Base-by-base conservation (phyloP, 371 early-diverging fungal genomes). In the Polyrhizophydium stewartii region DNA sequence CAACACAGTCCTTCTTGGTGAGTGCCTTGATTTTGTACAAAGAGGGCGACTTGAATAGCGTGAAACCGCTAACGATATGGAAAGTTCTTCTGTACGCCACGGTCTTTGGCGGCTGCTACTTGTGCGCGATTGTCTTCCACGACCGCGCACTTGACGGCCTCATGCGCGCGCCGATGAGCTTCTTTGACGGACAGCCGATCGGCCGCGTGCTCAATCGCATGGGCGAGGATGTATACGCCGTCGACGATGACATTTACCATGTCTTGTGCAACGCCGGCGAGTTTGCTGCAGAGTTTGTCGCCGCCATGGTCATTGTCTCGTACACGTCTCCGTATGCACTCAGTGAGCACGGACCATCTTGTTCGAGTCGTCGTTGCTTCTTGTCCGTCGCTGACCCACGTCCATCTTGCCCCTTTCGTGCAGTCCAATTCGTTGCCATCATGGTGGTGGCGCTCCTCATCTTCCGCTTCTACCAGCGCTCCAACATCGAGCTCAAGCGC, bases 181-280 rank as follows among this genome's bases (percentile, higher is more conserved):
- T 93, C 66, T 92, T 89, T 71, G 93, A 93, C 55, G 83, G 84
- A 0, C 89, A 90, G 12, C 96, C 96, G 3, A 55, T 91, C 21
- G 94, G 93, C 3, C 82, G 93, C 45, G 87, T 95, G 53, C 38
- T 68, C 35, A 68, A 47, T 52, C 51, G 51, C 51, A 27, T 50
- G 31, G 16, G 12, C n/a, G 51, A 12, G 10, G 51, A 50, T 25
- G 31, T 50, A 10, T 12, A 40, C 40, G 19, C 19, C 19, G 40
- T 40, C 40, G 40, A 40, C 19, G 12, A 12, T 10, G 19, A 40
- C 40, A 12, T 40, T 40, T 10, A 12, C 19, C 10, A 19, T 19
- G 10, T 40, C 40, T 40, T 40, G 10, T 10, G 12, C 19, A 12
- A 10, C 19, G 10, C 19, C 19, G 10, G 40, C 12, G 19, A 40